Evolutionary conservation across 768 basidiomycete species (phyloP).

Genomic region (Sarcodon aspratus): DNA sequence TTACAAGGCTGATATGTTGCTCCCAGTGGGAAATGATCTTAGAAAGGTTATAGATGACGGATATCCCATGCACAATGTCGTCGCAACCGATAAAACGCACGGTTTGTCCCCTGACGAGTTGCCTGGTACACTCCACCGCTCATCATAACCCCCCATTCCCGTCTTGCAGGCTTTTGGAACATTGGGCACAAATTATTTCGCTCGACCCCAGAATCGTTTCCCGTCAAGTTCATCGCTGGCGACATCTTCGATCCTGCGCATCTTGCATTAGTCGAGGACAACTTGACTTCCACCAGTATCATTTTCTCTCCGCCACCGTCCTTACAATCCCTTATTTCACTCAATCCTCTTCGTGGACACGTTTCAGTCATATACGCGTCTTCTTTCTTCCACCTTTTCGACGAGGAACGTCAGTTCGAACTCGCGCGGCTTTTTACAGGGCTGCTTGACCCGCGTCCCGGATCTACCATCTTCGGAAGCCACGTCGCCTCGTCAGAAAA

Average conservation of each 20-base stretch:
- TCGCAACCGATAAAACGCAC: constrained; percentile 26
- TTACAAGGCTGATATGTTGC: background rate
- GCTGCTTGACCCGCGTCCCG: constrained; percentile 29
- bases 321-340: constrained; percentile 22
- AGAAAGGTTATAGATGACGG: constrained; percentile 31
- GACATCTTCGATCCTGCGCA: constrained; percentile 37
- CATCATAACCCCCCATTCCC: background rate
- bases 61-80: constrained; percentile 25
- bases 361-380: constrained; percentile 38
- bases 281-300: constrained; percentile 14
- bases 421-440: constrained; percentile 30
- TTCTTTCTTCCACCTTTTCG: constrained; percentile 40
- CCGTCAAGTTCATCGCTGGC: constrained; percentile 42
- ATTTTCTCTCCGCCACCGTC: constrained; percentile 8
- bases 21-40: constrained; percentile 30
- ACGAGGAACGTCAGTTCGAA: constrained; percentile 24
- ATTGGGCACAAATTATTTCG: constrained; percentile 51
- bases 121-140: background rate
- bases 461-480: constrained; percentile 34
- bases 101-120: constrained; percentile 13
- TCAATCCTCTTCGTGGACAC: constrained; percentile 34
- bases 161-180: constrained; percentile 41
- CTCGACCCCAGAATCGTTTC: constrained; percentile 38
- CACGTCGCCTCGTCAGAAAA: constrained; percentile 24
- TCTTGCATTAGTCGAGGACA: constrained; percentile 20